These are phyloP conservation scores for Fusarium sp. DNA, from an alignment of 2,329 filamentous ascomycete genomes.

Conservation along the genomic window DNA sequence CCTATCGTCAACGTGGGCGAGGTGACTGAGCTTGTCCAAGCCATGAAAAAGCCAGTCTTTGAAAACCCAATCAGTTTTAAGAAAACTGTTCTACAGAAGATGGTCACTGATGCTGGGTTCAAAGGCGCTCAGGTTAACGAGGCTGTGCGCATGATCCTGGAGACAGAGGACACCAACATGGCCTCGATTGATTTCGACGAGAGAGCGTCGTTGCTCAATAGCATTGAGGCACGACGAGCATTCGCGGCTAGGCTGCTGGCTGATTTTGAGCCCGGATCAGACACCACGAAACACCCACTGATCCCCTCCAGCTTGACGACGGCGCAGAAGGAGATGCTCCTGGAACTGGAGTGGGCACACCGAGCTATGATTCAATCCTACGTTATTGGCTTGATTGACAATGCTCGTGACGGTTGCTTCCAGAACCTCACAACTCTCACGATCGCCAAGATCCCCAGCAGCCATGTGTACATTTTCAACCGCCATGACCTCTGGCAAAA, in stretches of 20 bases:
- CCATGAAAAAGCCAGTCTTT: constrained; percentile 36
- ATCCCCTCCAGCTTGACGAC: constrained; percentile 64
- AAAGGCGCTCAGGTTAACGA: constrained; percentile 43
- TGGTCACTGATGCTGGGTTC: constrained; percentile 51
- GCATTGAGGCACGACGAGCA: constrained; percentile 26
- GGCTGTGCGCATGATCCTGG: constrained; percentile 48
- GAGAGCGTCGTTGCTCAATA: constrained; percentile 29
- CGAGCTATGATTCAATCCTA: constrained; percentile 73
- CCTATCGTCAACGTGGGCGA: constrained; percentile 40
- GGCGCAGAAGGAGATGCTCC: constrained; percentile 72
- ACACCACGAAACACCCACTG: constrained; percentile 48
- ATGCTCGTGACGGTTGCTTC: constrained; percentile 58
- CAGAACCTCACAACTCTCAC: constrained; percentile 64
- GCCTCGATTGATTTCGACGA: constrained; percentile 48
- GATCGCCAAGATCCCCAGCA: constrained; percentile 69
- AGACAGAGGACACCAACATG: constrained; percentile 47
- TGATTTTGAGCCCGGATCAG: constrained; percentile 36
- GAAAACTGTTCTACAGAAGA: constrained; percentile 47
- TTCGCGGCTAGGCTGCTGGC: constrained; percentile 11
- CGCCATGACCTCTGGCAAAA: constrained; percentile 68
- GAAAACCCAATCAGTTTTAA: constrained; percentile 45
- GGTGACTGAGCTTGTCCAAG: constrained; percentile 37
- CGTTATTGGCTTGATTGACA: constrained; percentile 69
- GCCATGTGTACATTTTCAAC: constrained; percentile 63
- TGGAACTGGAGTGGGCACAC: constrained; percentile 74